A percentile compares a stretch with the other conserved stretches of the same genome.
These are phyloP conservation scores for Umbellularia californica DNA, from an alignment of 164 flowering plant species.

Conservation along the genomic window DNA sequence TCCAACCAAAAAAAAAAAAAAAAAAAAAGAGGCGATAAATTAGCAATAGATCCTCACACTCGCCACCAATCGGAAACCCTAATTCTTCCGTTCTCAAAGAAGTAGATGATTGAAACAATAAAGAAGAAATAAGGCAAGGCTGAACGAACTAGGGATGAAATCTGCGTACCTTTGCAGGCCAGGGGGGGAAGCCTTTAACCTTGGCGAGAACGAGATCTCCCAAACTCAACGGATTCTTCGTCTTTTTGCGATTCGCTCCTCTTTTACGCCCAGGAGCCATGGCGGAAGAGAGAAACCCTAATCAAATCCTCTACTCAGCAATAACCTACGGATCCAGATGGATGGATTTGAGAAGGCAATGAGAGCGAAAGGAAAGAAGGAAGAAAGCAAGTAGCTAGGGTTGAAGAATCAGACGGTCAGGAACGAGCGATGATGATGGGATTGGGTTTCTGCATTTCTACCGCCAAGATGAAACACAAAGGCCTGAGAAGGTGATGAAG, in stretches of 20 bases:
- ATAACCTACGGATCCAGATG: constrained; percentile 5
- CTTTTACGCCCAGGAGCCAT: constrained; percentile 81
- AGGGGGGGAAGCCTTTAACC: constrained; percentile 91
- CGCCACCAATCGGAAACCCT: background rate
- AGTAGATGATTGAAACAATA: background rate
- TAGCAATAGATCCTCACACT: background rate
- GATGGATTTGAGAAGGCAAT: background rate
- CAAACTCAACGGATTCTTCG: constrained; percentile 48
- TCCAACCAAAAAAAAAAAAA: no score
- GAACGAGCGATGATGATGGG: background rate
- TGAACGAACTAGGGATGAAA: background rate
- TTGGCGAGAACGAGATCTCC: constrained; percentile 99
- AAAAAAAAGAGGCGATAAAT: background rate
- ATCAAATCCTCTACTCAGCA: constrained; percentile 6
- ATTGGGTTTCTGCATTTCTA: constrained; percentile 10
- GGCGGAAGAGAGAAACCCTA: constrained; percentile 24
- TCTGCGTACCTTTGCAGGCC: constrained; percentile 86
- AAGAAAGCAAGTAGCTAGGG: background rate
- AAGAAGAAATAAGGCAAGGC: background rate
- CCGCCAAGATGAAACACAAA: background rate
- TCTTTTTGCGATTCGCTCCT: constrained; percentile 52
- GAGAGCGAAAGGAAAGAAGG: background rate
- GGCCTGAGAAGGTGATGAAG: background rate
- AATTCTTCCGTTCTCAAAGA: background rate
- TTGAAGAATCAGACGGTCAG: constrained; percentile 5